Conservation (phyloP, 345 rosid genomes). For the Hibiscus tridactylites region DNA sequence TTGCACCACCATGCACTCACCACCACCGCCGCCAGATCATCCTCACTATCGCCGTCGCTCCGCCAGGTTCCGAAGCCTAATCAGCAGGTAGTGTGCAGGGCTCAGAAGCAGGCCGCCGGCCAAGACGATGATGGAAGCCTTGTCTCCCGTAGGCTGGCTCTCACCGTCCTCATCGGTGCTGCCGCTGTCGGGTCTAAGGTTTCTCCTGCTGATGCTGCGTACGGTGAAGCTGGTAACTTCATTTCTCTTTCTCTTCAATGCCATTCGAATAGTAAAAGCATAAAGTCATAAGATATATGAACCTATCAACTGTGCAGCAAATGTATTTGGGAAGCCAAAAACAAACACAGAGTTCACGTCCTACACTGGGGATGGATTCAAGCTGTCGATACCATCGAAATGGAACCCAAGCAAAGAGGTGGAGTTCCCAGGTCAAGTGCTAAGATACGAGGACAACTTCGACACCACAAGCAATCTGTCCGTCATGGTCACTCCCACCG, state of each 20-base stretch:
- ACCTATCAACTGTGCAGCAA: slow-evolving; percentile 39
- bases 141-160: slow-evolving; percentile 77
- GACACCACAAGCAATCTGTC: slow-evolving; percentile 52
- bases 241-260: too few species aligned
- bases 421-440: slow-evolving; percentile 88
- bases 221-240: slow-evolving; percentile 77
- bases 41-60: slow-evolving; percentile 32
- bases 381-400: slow-evolving; percentile 65
- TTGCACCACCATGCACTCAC: slow-evolving; percentile 57
- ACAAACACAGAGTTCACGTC: slow-evolving; percentile 67
- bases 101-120: slow-evolving; percentile 43
- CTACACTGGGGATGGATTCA: slow-evolving; percentile 71
- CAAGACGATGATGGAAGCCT: slow-evolving; percentile 26
- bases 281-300: too few species aligned
- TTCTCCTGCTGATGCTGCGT: slow-evolving; percentile 93
- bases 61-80: slow-evolving; percentile 37
- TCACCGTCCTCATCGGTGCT: slow-evolving; percentile 66
- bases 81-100: slow-evolving; percentile 55
- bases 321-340: slow-evolving; percentile 89
- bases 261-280: too few species aligned
- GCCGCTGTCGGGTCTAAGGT: slow-evolving; percentile 77
- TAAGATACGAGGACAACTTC: slow-evolving; percentile 84
- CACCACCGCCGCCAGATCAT: slow-evolving; percentile 30
- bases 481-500: slow-evolving; percentile 70
- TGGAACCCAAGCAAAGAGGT: slow-evolving; percentile 95